These are phyloP conservation scores for Phytophthora europaea DNA, from an alignment of 352 stramenopile species.

Conservation along the genomic window DNA sequence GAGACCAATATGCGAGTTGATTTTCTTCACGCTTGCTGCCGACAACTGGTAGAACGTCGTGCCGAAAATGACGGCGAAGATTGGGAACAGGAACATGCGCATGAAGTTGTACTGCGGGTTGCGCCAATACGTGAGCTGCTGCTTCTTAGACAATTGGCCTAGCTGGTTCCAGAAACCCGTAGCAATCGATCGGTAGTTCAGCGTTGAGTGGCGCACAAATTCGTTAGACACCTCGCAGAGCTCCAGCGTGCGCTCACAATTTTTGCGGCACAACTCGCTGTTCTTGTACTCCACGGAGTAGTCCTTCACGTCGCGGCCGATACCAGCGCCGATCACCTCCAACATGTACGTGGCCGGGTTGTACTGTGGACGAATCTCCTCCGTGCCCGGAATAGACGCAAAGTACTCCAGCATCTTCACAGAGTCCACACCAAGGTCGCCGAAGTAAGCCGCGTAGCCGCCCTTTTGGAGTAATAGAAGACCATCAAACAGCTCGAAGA, in stretches of 20 bases:
- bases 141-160: slow-evolving; percentile 44
- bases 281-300: slow-evolving; percentile 64
- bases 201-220: slow-evolving; percentile 54
- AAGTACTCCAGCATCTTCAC: slow-evolving; percentile 92
- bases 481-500: slow-evolving; percentile 95
- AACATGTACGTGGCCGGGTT: slow-evolving; percentile 95
- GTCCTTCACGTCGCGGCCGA: slow-evolving; percentile 67
- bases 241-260: too few species aligned
- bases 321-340: slow-evolving; percentile 83
- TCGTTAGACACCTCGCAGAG: slow-evolving; percentile 23
- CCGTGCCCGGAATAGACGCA: slow-evolving; percentile 70
- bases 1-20: slow-evolving; percentile 64
- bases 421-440: slow-evolving; percentile 84
- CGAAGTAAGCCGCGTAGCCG: slow-evolving; percentile 84
- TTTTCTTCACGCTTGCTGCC: slow-evolving; percentile 30
- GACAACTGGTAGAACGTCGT: slow-evolving; percentile 61
- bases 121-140: slow-evolving; percentile 62
- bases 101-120: slow-evolving; percentile 62
- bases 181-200: slow-evolving; percentile 57
- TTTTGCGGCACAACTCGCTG: slow-evolving; percentile 46
- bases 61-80: slow-evolving; percentile 60
- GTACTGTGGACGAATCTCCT: slow-evolving; percentile 69
- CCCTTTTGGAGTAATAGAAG: slow-evolving; percentile 85
- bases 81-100: slow-evolving; percentile 54
- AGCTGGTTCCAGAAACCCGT: slow-evolving; percentile 55